These are phyloP conservation scores for Tricholoma terreum DNA, from an alignment of 768 basidiomycete species.

Conservation along the genomic window DNA sequence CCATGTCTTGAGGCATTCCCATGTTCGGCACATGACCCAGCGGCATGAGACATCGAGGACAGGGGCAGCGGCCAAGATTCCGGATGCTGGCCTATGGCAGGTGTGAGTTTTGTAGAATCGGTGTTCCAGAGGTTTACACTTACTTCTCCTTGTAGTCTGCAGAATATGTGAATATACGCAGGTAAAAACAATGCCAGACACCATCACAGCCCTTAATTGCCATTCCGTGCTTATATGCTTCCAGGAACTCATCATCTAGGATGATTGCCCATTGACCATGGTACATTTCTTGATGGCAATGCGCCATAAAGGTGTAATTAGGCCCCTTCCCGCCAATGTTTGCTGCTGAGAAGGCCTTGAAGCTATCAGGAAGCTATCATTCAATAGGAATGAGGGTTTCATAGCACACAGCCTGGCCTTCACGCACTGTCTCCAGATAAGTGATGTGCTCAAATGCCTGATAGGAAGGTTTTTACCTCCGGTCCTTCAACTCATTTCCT, in stretches of 20 bases:
- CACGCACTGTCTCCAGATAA: constrained; percentile 23
- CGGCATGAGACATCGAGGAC: constrained; percentile 11
- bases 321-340: neutral
- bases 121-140: neutral
- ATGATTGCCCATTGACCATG: constrained; percentile 23
- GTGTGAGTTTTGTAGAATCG: neutral
- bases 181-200: constrained; percentile 17
- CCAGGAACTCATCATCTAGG: constrained; percentile 18
- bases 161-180: constrained; percentile 24
- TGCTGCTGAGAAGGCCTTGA: neutral
- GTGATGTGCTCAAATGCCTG: constrained; percentile 25
- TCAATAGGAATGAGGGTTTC: neutral
- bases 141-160: constrained; percentile 31
- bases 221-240: constrained; percentile 21
- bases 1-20: neutral
- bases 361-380: constrained; percentile 1
- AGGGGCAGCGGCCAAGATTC: constrained; percentile 15
- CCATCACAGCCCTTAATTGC: constrained; percentile 19
- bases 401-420: neutral
- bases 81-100: constrained; percentile 10
- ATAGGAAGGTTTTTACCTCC: constrained; percentile 16
- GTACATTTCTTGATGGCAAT: constrained; percentile 23
- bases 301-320: constrained; percentile 5
- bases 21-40: constrained; percentile 3
- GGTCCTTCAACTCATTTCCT: constrained; percentile 34